Evolutionary conservation across 805 yeast species (phyloP).

Genomic region (Jamesozyma rosinii): DNA sequence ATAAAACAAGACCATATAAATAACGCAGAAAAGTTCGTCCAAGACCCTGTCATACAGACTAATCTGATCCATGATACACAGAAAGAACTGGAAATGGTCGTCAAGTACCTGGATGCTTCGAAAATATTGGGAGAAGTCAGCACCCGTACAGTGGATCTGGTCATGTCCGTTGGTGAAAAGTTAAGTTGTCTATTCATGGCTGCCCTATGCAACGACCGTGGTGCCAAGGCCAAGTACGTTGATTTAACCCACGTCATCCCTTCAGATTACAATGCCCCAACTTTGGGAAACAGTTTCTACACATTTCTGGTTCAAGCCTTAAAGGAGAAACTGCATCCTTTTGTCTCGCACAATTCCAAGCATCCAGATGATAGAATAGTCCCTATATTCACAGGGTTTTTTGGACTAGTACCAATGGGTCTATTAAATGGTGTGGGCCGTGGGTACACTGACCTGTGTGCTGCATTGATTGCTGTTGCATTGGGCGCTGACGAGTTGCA

Average conservation of each 20-base stretch:
- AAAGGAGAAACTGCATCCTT: constrained; percentile 39
- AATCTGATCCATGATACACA: constrained; percentile 51
- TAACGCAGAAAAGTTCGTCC: constrained; percentile 55
- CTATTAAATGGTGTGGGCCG: constrained; percentile 87
- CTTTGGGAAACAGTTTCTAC: constrained; percentile 62
- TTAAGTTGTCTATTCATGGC: constrained; percentile 85
- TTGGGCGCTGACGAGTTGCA: constrained; percentile 86
- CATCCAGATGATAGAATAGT: constrained; percentile 35
- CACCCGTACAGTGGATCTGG: constrained; percentile 75
- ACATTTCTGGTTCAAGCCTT: constrained; percentile 44
- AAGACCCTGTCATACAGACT: constrained; percentile 36
- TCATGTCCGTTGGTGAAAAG: constrained; percentile 92
- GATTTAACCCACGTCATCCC: constrained; percentile 72
- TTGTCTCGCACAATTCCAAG: constrained; percentile 20
- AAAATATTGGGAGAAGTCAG: constrained; percentile 86
- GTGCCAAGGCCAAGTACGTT: constrained; percentile 66
- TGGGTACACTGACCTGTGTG: constrained; percentile 96
- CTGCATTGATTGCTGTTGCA: constrained; percentile 93
- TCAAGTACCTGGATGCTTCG: constrained; percentile 72
- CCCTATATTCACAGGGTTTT: constrained; percentile 93
- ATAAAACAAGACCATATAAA: constrained; percentile 69
- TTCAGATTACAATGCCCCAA: constrained; percentile 41
- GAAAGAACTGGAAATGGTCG: constrained; percentile 57
- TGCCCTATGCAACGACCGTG: constrained; percentile 71
- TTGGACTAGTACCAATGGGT: constrained; percentile 95